Evolutionary conservation across 176 grass and related monocot species (phyloP).

Genomic region (Triticum dicoccoides): DNA sequence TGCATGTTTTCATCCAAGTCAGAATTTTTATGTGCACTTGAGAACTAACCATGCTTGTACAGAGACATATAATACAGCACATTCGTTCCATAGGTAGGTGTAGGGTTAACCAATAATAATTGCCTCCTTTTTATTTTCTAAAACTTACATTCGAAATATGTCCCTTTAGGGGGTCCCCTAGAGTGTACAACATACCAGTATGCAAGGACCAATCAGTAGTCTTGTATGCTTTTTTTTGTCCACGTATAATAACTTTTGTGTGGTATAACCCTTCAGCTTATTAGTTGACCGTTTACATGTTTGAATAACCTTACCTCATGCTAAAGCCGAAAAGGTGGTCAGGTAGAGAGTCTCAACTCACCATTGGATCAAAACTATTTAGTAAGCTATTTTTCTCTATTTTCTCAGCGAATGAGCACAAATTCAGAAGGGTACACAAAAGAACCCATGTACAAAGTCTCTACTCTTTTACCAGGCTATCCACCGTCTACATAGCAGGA

Average conservation of each 20-base stretch:
- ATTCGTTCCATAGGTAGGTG: neutral
- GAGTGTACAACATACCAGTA: neutral
- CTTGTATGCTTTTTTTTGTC: neutral
- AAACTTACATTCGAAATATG: too few relatives aligned
- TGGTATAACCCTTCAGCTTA: neutral
- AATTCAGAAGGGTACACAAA: neutral
- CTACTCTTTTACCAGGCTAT: neutral
- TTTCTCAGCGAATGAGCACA: neutral
- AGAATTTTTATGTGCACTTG: too few relatives aligned
- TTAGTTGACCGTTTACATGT: slow-evolving; percentile 10
- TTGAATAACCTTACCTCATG: neutral
- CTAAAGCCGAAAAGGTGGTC: neutral
- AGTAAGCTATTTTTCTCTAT: neutral
- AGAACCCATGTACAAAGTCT: neutral
- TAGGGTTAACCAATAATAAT: slow-evolving; percentile 7
- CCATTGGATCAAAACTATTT: neutral
- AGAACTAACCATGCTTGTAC: too few relatives aligned
- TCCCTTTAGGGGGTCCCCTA: too few relatives aligned
- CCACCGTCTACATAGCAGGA: neutral
- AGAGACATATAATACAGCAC: neutral
- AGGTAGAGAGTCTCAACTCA: neutral
- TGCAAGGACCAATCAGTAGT: neutral
- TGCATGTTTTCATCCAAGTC: too few relatives aligned
- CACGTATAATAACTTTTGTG: slow-evolving; percentile 35
- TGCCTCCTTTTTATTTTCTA: neutral